Conservation (phyloP, 495 filamentous ascomycete genomes). For the Lophium mytilinum region DNA sequence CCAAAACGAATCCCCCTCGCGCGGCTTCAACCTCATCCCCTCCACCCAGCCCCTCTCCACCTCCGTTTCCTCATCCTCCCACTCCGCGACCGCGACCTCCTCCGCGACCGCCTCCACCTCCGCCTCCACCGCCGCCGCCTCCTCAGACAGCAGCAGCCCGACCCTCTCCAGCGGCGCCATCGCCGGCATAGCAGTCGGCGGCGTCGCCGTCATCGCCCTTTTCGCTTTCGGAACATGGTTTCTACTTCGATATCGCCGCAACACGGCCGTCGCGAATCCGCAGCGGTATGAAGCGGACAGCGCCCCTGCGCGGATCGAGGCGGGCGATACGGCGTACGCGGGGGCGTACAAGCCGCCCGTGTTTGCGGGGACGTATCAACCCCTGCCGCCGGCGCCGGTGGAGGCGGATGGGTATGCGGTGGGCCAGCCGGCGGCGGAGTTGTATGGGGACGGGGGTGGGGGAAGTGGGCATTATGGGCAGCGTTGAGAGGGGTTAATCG, state of each 20-base stretch:
- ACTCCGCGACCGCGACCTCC: not conserved
- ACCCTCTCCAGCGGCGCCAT: slow-evolving; percentile 2
- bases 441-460: too few species aligned
- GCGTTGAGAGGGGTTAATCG: too few species aligned
- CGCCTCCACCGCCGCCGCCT: not conserved
- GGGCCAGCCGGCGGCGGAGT: slow-evolving; percentile 2
- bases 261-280: too few species aligned
- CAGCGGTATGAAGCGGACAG: too few species aligned
- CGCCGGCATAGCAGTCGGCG: slow-evolving; percentile 6
- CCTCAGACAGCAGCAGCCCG: not conserved
- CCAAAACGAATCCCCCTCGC: not conserved
- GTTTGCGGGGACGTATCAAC: too few species aligned
- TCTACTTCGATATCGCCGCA: not conserved
- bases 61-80: not conserved
- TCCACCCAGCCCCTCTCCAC: not conserved
- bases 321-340: too few species aligned
- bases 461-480: too few species aligned
- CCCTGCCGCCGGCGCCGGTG: too few species aligned
- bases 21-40: not conserved
- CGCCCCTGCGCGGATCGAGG: too few species aligned
- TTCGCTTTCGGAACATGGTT: not conserved
- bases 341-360: too few species aligned
- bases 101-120: not conserved
- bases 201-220: not conserved
- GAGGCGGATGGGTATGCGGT: too few species aligned